Conservation (phyloP, 2,329 filamentous ascomycete species). For the Penicillium decumbens region DNA sequence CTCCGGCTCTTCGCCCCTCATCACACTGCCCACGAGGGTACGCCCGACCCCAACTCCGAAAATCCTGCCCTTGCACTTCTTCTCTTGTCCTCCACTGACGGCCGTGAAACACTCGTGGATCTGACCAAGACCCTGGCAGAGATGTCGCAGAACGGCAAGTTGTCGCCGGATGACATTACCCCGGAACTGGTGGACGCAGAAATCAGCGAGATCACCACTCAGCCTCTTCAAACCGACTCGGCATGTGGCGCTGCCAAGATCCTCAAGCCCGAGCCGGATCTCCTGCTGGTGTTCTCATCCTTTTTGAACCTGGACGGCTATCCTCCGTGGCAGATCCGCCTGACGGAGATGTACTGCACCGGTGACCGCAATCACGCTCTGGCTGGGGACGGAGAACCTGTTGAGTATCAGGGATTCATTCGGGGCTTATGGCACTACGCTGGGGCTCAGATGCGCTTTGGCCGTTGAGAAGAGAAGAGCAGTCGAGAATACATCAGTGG, state of each 20-base stretch:
- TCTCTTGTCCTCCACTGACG: conserved; percentile 81
- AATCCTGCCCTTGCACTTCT: conserved; percentile 56
- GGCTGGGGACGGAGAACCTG: conserved; percentile 44
- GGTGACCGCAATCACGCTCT: conserved; percentile 39
- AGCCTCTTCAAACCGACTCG: conserved; percentile 21
- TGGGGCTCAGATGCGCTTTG: conserved; percentile 82
- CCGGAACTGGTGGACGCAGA: conserved; percentile 85
- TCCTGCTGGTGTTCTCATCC: conserved; percentile 81
- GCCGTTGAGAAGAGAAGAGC: conserved; percentile 43
- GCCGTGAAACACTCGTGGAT: conserved; percentile 89
- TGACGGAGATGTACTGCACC: conserved; percentile 85
- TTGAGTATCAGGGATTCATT: conserved; percentile 92
- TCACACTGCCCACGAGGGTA: conserved; percentile 46
- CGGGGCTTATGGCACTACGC: conserved; percentile 78
- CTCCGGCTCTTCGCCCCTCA: conserved; percentile 71
- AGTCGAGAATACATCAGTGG: not conserved
- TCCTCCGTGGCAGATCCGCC: conserved; percentile 89
- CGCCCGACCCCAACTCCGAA: conserved; percentile 21
- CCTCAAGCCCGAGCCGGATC: conserved; percentile 83
- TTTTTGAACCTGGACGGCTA: conserved; percentile 82
- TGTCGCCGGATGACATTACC: conserved; percentile 75
- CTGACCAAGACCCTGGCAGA: conserved; percentile 89
- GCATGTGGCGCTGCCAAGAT: conserved; percentile 5
- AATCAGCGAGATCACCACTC: conserved; percentile 56
- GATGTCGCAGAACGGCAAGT: conserved; percentile 87